Evolutionary conservation across 139 green algal genomes (phyloP), one percentile per base, ranked within the genome.

Genomic region (Micractinium sp.): DNA sequence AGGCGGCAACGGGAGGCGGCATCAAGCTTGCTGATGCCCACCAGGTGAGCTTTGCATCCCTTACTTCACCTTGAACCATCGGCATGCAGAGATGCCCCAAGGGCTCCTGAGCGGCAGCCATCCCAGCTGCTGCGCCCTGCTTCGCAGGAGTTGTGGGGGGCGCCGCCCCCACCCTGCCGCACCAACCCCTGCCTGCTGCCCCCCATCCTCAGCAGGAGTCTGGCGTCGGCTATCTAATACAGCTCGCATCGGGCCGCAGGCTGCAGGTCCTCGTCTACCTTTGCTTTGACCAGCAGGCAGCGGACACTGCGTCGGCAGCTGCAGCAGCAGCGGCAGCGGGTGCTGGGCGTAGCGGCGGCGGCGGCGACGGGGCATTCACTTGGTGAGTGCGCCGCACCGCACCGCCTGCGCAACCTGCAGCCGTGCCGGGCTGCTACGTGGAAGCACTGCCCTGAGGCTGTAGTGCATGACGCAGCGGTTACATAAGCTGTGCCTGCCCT

Each of bases 211-310:
- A 5, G 61, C 73, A 88, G 66, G 92, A 95, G 1, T 88, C 88
- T 18, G 87, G 41, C 0, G 83, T 96, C 3, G 81, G 35, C 31
- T 95, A 91, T 82, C 63, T 90, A 3, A 56, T 96, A 15, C 81
- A 89, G 66, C 87, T 96, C 14, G 63, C 53, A 13, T 92, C 93
- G 53, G 87, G 88, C 14, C 36, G 86, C 22, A 76, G 85, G 36
- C 41, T 96, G 38, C 83, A 75, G 23, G 71, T 95, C 22, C 56
- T 92, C 29, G 85, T 92, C 29, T 94, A 90, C 29, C 63, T 87
- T 0, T 87, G 82, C 27, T 78, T 79, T 20, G 63, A 75, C 12
- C 63, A 80, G 47, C 23, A 41, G 47, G 5, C 33, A 13, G 33
- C 7, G 13, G 35, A 20, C 0, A 35, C n/a, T 25, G 60, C 80